These are phyloP conservation scores for Sugiyamaella pinicola DNA, from an alignment of 1,139 yeast genomes.

Conservation along the genomic window DNA sequence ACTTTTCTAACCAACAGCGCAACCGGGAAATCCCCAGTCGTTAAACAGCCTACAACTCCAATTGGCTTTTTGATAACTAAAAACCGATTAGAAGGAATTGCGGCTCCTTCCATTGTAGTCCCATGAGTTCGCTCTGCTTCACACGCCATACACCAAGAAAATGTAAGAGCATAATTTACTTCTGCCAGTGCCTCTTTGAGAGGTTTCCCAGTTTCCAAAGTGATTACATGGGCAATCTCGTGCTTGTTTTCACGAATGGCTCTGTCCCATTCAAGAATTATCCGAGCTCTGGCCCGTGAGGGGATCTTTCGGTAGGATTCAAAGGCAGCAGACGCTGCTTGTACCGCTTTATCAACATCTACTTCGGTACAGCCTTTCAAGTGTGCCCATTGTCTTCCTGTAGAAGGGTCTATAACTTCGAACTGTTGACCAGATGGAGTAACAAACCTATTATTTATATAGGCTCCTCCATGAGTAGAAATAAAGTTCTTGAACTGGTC, in stretches of 20 bases:
- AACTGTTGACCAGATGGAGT: constrained; percentile 55
- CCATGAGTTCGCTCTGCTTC: constrained; percentile 79
- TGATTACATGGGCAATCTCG: constrained; percentile 69
- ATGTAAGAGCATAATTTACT: constrained; percentile 72
- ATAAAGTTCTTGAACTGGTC: neutral
- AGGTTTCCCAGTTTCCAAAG: constrained; percentile 84
- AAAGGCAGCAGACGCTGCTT: constrained; percentile 62
- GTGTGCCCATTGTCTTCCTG: constrained; percentile 55
- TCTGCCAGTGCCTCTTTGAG: constrained; percentile 74
- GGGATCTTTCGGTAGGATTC: constrained; percentile 56
- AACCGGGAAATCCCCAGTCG: constrained; percentile 95
- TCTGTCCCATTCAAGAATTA: constrained; percentile 63
- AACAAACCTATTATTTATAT: constrained; percentile 70
- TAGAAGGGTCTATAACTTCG: constrained; percentile 75
- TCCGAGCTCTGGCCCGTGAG: constrained; percentile 63
- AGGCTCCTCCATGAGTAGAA: constrained; percentile 44
- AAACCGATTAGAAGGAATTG: constrained; percentile 55
- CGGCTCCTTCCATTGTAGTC: constrained; percentile 64
- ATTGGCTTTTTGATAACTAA: constrained; percentile 74
- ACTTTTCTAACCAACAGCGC: constrained; percentile 91
- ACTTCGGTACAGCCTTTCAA: constrained; percentile 59
- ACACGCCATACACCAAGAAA: constrained; percentile 83
- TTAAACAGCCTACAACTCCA: constrained; percentile 84
- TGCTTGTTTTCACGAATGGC: constrained; percentile 65
- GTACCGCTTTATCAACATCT: constrained; percentile 51